Percentiles rank a stretch among this genome's conserved stretches.
These are phyloP conservation scores for Chloranthus sessilifolius DNA, from an alignment of 164 flowering plant genomes.

Conservation along the genomic window DNA sequence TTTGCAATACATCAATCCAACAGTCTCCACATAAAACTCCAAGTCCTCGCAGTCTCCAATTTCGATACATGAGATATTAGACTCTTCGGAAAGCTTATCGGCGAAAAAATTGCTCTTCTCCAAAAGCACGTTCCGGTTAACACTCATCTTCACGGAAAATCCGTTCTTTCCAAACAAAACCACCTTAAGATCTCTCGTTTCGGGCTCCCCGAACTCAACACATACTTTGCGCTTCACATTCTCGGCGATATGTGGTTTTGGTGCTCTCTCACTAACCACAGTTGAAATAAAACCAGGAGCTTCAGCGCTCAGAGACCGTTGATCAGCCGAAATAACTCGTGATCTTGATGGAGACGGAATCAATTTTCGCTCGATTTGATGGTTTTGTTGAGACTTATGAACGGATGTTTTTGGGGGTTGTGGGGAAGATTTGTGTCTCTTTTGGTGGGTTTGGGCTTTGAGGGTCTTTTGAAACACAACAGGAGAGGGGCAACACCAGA, in stretches of 20 bases:
- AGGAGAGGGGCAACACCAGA: slow-evolving; percentile 98
- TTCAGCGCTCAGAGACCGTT: slow-evolving; percentile 27
- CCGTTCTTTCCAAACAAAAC: slow-evolving; percentile 81
- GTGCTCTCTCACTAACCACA: slow-evolving; percentile 36
- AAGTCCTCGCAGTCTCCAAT: slow-evolving; percentile 85
- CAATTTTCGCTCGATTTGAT: slow-evolving; percentile 38
- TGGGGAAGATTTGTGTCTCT: slow-evolving; percentile 51
- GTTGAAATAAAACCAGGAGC: slow-evolving; percentile 25
- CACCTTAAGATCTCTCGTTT: slow-evolving; percentile 79
- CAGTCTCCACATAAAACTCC: slow-evolving; percentile 87
- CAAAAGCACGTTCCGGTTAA: slow-evolving; percentile 58
- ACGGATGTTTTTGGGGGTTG: slow-evolving; percentile 35
- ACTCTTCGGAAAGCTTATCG: slow-evolving; percentile 43
- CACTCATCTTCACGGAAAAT: slow-evolving; percentile 76
- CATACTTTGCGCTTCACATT: slow-evolving; percentile 69
- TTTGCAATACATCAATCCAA: slow-evolving; percentile 92
- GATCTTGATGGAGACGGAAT: slow-evolving; percentile 33
- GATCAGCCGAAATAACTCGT: slow-evolving; percentile 33
- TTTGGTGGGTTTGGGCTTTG: slow-evolving; percentile 53
- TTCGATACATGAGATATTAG: slow-evolving; percentile 47
- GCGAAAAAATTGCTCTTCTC: slow-evolving; percentile 68
- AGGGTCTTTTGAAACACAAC: slow-evolving; percentile 71
- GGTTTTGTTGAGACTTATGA: slow-evolving; percentile 48
- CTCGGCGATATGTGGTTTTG: slow-evolving; percentile 51
- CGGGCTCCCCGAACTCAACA: slow-evolving; percentile 89